Conservation (phyloP, 1,284 basidiomycete genomes). For the Pseudomicrostroma phylloplanum region DNA sequence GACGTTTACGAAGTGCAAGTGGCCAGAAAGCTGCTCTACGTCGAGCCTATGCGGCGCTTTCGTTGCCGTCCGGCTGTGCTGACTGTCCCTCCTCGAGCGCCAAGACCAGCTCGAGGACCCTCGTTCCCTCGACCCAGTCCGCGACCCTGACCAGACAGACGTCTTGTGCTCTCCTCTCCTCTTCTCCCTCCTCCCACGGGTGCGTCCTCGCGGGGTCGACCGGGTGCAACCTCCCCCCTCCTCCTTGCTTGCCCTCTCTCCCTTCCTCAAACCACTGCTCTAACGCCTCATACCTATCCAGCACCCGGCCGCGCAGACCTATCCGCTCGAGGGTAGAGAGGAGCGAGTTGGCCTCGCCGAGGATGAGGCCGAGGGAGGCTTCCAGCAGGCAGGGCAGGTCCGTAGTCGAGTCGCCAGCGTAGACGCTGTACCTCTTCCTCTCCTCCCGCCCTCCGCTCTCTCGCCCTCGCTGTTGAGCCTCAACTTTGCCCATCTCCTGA, state of each 20-base stretch:
- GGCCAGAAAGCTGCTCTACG: too few relatives aligned
- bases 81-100: background rate
- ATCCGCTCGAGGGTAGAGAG: slow-evolving; percentile 15
- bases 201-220: too few relatives aligned
- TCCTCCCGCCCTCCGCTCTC: too few relatives aligned
- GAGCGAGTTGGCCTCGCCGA: slow-evolving; percentile 20
- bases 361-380: slow-evolving; percentile 36
- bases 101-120: background rate
- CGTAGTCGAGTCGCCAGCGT: slow-evolving; percentile 42
- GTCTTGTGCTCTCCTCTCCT: background rate
- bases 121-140: slow-evolving; percentile 11
- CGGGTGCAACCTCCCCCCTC: background rate
- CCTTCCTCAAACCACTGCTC: slow-evolving; percentile 1
- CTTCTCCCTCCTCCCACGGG: too few relatives aligned
- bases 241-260: background rate
- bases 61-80: too few relatives aligned
- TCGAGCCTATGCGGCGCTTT: too few relatives aligned
- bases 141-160: slow-evolving; percentile 7
- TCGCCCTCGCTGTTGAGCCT: background rate
- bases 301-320: slow-evolving; percentile 8
- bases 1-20: too few relatives aligned
- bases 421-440: slow-evolving; percentile 19
- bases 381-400: slow-evolving; percentile 37
- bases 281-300: slow-evolving; percentile 8
- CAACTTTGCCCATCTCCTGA: background rate